Base-by-base conservation (phyloP, 2,329 filamentous ascomycete species). In the Ilyonectria robusta region DNA sequence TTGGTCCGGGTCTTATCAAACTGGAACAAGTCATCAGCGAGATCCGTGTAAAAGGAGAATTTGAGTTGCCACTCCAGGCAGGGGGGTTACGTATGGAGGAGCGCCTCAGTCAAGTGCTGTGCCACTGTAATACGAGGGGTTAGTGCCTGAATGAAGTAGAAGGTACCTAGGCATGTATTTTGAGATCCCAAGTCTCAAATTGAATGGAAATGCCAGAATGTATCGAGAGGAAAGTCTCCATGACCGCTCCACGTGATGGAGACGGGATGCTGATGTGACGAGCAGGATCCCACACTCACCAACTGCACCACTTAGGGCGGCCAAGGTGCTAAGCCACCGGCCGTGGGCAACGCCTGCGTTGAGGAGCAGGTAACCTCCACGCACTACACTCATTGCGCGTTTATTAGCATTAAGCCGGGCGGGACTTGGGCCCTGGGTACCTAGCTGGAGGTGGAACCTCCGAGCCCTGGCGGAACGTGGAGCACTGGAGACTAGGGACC, bases 281-380 rank as follows among this genome's bases (percentile, higher is more conserved):
- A 58, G 54, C 13, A 31, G 31, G 19, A 17, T 13, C 47, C 23
- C 15, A 29, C 15, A 9, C 29, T 40, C 21, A 26, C 40, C 40
- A 37, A 23, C 35, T 42, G 47, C 23, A 15, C 17, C 10, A 31
- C 56, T 59, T 48, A 50, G 57, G 21, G 58, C 35, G 37, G 48
- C 58, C 21, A 53, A 19, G 42, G 48, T 54, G 37, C 48, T 61
- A 26, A 61, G 58, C 58, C 58, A 46, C 58, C 33, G n/a, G 40
- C 48, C 26, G 31, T 10, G 10, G 5, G 50, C 31, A 35, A 53
- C 11, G 50, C 50, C 31, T 21, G n/a, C 17, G n/a, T 21, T 10
- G n/a, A 51, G 17, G 29, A 31, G 15, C 15, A 46, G 44, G 44
- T 21, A 46, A 23, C 21, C 8, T 8, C 15, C 33, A 6, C 2